A percentile compares a stretch with the other conserved stretches of the same genome.
phyloP scores from a whole-genome alignment of 306 rosid genomes.

The Rosa rugosa region DNA sequence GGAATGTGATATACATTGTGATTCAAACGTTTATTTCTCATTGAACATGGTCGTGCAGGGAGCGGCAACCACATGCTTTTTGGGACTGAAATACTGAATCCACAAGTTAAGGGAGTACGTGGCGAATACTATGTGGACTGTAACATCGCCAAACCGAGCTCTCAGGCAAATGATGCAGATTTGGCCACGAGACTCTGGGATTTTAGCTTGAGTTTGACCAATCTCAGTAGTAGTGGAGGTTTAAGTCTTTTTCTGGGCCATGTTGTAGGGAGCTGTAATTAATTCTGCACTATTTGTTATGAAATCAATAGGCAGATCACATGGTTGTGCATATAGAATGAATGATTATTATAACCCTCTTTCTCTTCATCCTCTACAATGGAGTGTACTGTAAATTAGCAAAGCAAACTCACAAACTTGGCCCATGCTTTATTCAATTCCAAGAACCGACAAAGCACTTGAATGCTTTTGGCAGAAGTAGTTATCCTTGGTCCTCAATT shows the following conservation, averaged over 20 bases:
- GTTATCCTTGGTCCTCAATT: neutral
- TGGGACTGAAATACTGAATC: slow-evolving; percentile 53
- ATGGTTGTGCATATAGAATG: neutral
- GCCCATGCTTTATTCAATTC: too few species aligned
- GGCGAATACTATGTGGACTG: slow-evolving; percentile 22
- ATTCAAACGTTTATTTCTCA: neutral
- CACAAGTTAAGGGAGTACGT: slow-evolving; percentile 31
- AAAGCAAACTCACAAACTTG: neutral
- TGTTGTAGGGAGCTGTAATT: neutral
- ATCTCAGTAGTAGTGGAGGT: neutral
- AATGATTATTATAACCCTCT: neutral
- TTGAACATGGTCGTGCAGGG: slow-evolving; percentile 37
- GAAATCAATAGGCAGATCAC: neutral
- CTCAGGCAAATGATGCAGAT: slow-evolving; percentile 16
- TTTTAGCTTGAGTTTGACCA: slow-evolving; percentile 29
- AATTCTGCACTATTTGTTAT: neutral
- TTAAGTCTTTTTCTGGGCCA: neutral
- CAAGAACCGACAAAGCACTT: too few species aligned
- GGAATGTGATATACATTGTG: neutral
- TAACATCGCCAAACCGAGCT: slow-evolving; percentile 31
- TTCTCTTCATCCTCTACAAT: neutral
- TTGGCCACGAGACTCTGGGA: slow-evolving; percentile 33
- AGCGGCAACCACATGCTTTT: slow-evolving; percentile 65
- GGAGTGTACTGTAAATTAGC: neutral
- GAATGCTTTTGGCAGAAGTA: too few species aligned